These are phyloP conservation scores for Wilhelminamyces savonicus DNA, from an alignment of 805 yeast genomes.

Conservation along the genomic window DNA sequence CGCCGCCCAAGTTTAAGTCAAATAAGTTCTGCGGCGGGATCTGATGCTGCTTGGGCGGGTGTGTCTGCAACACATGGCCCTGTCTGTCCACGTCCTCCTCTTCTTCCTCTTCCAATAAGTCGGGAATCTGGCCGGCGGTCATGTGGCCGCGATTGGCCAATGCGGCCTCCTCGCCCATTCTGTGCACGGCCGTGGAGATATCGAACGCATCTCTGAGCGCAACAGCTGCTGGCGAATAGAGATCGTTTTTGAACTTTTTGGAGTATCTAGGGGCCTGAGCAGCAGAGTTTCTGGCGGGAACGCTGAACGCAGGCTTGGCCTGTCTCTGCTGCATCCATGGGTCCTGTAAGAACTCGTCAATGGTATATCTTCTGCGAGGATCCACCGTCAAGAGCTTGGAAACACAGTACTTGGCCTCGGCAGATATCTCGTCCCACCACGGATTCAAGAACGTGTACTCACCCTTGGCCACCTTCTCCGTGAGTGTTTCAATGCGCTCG, in stretches of 20 bases:
- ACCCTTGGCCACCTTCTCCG: constrained; percentile 76
- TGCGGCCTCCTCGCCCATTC: constrained; percentile 64
- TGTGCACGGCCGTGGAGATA: constrained; percentile 77
- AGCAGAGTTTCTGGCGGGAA: constrained; percentile 1
- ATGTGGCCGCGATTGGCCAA: constrained; percentile 15
- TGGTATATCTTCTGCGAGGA: constrained; percentile 60
- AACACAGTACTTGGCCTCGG: constrained; percentile 65
- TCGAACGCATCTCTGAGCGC: constrained; percentile 85
- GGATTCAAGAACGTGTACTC: constrained; percentile 71
- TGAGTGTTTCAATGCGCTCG: constrained; percentile 65
- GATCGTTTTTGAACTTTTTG: constrained; percentile 21
- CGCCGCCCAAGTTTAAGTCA: constrained; percentile 45
- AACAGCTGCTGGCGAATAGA: constrained; percentile 68
- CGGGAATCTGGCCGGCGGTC: constrained; percentile 12
- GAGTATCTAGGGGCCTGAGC: constrained; percentile 10
- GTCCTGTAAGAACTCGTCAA: constrained; percentile 64
- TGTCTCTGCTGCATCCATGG: constrained; percentile 55
- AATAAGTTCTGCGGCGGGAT: constrained; percentile 19
- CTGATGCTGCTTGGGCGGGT: too few relatives aligned
- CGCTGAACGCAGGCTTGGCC: not conserved
- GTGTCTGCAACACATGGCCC: constrained; percentile 6
- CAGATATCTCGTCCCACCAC: constrained; percentile 84
- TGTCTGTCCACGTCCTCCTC: constrained; percentile 17
- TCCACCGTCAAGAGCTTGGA: constrained; percentile 63
- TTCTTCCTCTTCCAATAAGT: constrained; percentile 32